phyloP scores from a whole-genome alignment of 2,329 filamentous ascomycete genomes.

The Grosmannia huntii region DNA sequence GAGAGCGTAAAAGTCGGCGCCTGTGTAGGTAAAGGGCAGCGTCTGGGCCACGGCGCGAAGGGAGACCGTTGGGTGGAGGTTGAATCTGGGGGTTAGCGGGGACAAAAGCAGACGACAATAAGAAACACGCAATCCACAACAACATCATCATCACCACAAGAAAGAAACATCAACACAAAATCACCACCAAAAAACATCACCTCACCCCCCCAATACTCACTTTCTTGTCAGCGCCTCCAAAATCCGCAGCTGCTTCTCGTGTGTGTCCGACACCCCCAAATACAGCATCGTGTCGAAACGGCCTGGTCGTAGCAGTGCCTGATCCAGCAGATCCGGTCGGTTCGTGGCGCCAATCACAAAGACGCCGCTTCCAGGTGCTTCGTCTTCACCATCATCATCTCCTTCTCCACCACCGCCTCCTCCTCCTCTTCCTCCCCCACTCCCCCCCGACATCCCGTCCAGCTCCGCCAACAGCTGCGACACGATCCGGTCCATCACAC shows the following conservation, averaged over 20 bases:
- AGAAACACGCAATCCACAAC: too few species aligned
- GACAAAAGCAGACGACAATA: too few species aligned
- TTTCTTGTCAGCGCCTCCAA: constrained; percentile 89
- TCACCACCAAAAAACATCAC: neutral
- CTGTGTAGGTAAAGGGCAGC: constrained; percentile 91
- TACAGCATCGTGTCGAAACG: constrained; percentile 99
- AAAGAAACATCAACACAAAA: neutral
- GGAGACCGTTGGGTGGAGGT: constrained; percentile 66
- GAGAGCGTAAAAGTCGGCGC: constrained; percentile 91
- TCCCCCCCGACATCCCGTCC: constrained; percentile 70
- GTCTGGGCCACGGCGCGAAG: constrained; percentile 59
- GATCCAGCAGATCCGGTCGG: constrained; percentile 82
- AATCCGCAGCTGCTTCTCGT: constrained; percentile 91
- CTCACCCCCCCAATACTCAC: constrained; percentile 36
- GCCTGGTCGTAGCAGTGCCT: constrained; percentile 76
- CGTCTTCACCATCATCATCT: constrained; percentile 18
- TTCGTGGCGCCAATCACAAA: constrained; percentile 98
- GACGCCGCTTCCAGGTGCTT: constrained; percentile 68
- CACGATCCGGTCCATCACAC: constrained; percentile 97
- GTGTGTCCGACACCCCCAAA: constrained; percentile 87
- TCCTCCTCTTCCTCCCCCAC: constrained; percentile 4
- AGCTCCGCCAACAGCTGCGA: constrained; percentile 88
- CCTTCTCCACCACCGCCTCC: neutral
- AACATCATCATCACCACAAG: neutral
- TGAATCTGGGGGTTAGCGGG: constrained; percentile 53